A percentile compares a stretch with the other conserved stretches of the same genome.
These are phyloP conservation scores for Glycine latifolia DNA, from an alignment of 306 rosid species.

Conservation along the genomic window DNA sequence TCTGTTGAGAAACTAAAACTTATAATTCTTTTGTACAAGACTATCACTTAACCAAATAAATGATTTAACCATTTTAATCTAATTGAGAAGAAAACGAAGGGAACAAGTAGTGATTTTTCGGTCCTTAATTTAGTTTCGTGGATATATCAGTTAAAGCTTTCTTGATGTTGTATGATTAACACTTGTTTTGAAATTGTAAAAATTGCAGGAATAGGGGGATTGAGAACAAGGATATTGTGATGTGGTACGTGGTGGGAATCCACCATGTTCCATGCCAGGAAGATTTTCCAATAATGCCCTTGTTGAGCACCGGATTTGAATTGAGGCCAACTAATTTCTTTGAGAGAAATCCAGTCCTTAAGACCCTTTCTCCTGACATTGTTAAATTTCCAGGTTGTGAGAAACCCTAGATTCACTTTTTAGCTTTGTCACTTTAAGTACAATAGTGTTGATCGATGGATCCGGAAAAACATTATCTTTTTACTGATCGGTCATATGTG, in stretches of 20 bases:
- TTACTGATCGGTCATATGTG: neutral
- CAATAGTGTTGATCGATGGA: neutral
- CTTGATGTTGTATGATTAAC: too few relatives aligned
- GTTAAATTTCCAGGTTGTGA: constrained; percentile 35
- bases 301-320: constrained; percentile 63
- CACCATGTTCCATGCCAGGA: constrained; percentile 78
- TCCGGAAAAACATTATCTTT: neutral
- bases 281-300: constrained; percentile 73
- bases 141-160: too few relatives aligned
- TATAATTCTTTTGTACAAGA: too few relatives aligned
- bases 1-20: too few relatives aligned
- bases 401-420: constrained; percentile 1
- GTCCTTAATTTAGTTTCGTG: too few relatives aligned
- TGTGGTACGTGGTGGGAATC: constrained; percentile 72
- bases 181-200: too few relatives aligned
- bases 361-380: constrained; percentile 45
- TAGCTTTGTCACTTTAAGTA: neutral
- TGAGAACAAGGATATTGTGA: constrained; percentile 58
- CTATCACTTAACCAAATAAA: too few relatives aligned
- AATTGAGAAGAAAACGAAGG: too few relatives aligned
- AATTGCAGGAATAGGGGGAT: constrained; percentile 54
- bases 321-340: constrained; percentile 78
- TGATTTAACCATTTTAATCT: too few relatives aligned
- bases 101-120: too few relatives aligned
- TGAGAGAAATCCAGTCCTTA: constrained; percentile 71